These are phyloP conservation scores for Saksenaea oblongispora DNA, from an alignment of 371 early-diverging fungal species.

Conservation along the genomic window DNA sequence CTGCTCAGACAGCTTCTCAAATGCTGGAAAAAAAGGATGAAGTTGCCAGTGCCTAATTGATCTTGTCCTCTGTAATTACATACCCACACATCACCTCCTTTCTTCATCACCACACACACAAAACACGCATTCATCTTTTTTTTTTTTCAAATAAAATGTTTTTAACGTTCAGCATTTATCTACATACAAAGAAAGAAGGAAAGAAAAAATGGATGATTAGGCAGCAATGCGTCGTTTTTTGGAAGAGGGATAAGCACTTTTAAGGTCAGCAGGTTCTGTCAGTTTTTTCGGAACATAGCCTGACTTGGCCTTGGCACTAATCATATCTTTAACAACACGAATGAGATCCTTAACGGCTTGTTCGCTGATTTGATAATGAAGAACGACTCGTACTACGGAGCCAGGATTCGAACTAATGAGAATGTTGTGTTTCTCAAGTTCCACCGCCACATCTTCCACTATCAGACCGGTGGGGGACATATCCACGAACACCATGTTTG, in stretches of 20 bases:
- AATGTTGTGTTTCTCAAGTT: slow-evolving; percentile 49
- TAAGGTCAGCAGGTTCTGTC: not conserved
- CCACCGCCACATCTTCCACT: slow-evolving; percentile 49
- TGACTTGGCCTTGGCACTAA: slow-evolving; percentile 5
- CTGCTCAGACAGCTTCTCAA: slow-evolving; percentile 1
- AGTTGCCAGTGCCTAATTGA: not conserved
- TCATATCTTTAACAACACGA: slow-evolving; percentile 14
- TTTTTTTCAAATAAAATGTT: not conserved
- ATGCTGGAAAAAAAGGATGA: slow-evolving; percentile 3
- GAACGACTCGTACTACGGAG: slow-evolving; percentile 59
- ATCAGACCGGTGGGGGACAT: slow-evolving; percentile 39
- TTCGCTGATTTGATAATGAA: slow-evolving; percentile 71
- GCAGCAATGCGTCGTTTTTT: slow-evolving; percentile 1
- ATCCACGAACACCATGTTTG: slow-evolving; percentile 87
- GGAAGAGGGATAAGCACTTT: not conserved
- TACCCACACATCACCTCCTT: not conserved
- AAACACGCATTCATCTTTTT: not conserved
- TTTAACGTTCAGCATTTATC: not conserved
- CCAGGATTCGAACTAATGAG: slow-evolving; percentile 49
- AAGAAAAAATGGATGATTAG: not conserved
- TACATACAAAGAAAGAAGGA: not conserved
- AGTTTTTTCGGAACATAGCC: not conserved
- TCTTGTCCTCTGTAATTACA: not conserved
- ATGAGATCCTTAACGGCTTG: slow-evolving; percentile 56
- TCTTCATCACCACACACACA: not conserved